phyloP scores from a whole-genome alignment of 139 green algal genomes.

The Dunaliella primolecta region DNA sequence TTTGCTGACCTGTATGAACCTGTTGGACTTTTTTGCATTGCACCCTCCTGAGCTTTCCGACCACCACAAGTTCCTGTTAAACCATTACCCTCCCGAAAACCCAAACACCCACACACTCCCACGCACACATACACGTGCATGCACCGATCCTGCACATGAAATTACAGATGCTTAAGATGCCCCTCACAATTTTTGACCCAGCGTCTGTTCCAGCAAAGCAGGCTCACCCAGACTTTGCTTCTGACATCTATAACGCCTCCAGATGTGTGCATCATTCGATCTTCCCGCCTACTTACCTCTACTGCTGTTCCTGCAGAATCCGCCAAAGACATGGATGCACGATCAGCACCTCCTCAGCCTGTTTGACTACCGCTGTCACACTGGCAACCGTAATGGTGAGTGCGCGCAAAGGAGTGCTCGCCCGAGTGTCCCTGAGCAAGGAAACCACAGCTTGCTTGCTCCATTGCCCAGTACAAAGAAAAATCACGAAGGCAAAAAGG shows the following conservation, averaged over 20 bases:
- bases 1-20: too few relatives aligned
- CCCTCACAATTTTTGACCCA: not conserved
- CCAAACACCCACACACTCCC: not conserved
- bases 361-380: constrained; percentile 53
- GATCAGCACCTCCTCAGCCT: constrained; percentile 29
- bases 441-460: too few relatives aligned
- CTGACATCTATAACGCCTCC: not conserved
- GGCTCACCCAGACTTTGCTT: not conserved
- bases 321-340: constrained; percentile 11
- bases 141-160: not conserved
- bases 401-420: too few relatives aligned
- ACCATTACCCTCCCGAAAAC: too few relatives aligned
- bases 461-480: too few relatives aligned
- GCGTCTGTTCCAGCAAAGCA: not conserved
- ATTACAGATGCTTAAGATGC: not conserved
- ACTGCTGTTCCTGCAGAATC: too few relatives aligned
- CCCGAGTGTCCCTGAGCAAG: too few relatives aligned
- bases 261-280: not conserved
- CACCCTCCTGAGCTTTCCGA: too few relatives aligned
- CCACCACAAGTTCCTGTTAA: too few relatives aligned
- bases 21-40: too few relatives aligned
- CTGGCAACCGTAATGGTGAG: too few relatives aligned
- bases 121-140: not conserved
- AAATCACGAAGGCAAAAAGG: too few relatives aligned
- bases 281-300: not conserved